These are phyloP conservation scores for Bacterosira constricta DNA, from an alignment of 108 stramenopile species.

Conservation along the genomic window DNA sequence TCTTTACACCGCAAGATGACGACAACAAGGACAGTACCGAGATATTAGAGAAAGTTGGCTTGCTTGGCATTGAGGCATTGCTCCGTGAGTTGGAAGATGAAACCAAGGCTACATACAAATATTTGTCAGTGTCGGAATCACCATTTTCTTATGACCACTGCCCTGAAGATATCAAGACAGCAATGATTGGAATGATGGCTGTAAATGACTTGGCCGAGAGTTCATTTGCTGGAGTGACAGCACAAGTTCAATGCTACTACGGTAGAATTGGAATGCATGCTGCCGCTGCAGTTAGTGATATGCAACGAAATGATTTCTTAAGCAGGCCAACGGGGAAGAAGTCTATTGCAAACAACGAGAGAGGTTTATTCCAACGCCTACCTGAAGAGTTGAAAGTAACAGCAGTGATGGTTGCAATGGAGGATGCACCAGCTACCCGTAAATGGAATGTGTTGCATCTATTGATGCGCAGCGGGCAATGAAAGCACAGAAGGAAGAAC, in stretches of 20 bases:
- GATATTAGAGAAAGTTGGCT: neutral
- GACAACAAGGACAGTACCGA: neutral
- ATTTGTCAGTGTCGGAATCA: neutral
- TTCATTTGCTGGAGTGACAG: conserved; percentile 9
- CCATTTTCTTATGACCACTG: neutral
- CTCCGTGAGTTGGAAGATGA: conserved; percentile 1
- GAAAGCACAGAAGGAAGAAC: neutral
- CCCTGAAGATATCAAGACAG: neutral
- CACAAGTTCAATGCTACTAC: neutral
- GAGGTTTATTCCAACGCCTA: neutral
- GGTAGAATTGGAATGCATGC: neutral
- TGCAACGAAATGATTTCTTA: neutral
- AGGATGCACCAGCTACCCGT: neutral
- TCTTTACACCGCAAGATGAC: neutral
- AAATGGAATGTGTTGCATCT: neutral
- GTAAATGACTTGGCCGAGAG: conserved; percentile 23
- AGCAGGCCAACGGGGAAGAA: neutral
- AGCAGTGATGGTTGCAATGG: neutral
- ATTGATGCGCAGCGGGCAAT: neutral
- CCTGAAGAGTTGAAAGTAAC: neutral
- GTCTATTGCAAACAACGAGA: neutral
- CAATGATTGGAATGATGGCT: conserved; percentile 15
- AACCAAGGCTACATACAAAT: conserved; percentile 26
- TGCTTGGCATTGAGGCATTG: neutral
- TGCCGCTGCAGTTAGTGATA: conserved; percentile 7